Evolutionary conservation across 371 early-diverging fungal species (phyloP).

Genomic region (Chytridium lagenaria): DNA sequence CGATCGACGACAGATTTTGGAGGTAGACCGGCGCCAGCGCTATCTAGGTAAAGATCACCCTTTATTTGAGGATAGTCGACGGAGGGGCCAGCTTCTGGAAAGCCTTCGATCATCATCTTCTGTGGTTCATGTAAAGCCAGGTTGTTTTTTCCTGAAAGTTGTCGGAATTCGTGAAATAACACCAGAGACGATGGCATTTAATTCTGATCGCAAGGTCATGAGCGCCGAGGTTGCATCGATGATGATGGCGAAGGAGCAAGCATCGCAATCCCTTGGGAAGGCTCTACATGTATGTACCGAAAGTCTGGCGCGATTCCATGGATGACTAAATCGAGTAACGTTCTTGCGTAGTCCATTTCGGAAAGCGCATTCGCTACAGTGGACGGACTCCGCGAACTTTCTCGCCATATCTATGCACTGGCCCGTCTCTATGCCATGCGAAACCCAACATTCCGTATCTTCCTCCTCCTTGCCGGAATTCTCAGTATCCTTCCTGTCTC

Average conservation of each 20-base stretch:
- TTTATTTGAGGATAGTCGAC: conserved; percentile 1
- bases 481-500: conserved; percentile 13
- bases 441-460: conserved; percentile 20
- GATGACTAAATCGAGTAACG: neutral
- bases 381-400: neutral
- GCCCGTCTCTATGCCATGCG: neutral
- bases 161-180: too few relatives aligned
- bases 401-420: neutral
- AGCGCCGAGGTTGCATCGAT: conserved; percentile 8
- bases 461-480: conserved; percentile 10
- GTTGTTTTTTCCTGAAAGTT: too few relatives aligned
- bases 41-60: conserved; percentile 65
- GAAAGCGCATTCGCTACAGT: neutral
- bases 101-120: neutral
- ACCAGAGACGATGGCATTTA: too few relatives aligned
- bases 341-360: neutral
- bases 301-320: too few relatives aligned
- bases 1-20: conserved; percentile 53
- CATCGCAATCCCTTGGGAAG: neutral
- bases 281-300: too few relatives aligned
- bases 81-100: neutral
- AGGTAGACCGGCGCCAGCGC: conserved; percentile 68
- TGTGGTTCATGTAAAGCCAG: too few relatives aligned
- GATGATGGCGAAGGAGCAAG: neutral
- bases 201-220: too few relatives aligned